Percentiles rank a stretch among this genome's conserved stretches.
Conservation (phyloP, 148 eudicot genomes). For the Suaeda aralocaspica region DNA sequence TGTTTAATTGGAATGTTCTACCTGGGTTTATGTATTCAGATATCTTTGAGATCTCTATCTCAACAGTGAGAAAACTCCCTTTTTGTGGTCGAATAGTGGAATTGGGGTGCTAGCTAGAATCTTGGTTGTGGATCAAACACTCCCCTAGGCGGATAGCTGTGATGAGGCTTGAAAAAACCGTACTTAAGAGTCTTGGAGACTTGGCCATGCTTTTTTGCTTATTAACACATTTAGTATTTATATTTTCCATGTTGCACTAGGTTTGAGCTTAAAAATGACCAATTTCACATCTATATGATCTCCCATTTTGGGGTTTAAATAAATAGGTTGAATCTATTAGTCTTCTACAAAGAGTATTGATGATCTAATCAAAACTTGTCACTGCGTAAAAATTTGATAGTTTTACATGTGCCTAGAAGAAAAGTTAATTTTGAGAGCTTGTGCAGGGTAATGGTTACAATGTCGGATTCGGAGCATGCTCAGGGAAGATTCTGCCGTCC, state of each 20-base stretch:
- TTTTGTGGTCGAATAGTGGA: too few species aligned
- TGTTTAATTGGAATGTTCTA: neutral
- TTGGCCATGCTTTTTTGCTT: neutral
- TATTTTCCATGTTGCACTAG: neutral
- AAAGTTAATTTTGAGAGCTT: conserved; percentile 12
- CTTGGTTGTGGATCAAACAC: neutral
- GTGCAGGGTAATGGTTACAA: conserved; percentile 83
- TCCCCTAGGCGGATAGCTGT: neutral
- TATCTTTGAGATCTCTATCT: too few species aligned
- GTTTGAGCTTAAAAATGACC: neutral
- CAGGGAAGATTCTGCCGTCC: conserved; percentile 79
- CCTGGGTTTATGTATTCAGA: neutral
- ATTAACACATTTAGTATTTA: neutral
- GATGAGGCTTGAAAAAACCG: too few species aligned
- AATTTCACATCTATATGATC: neutral
- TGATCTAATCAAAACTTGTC: neutral
- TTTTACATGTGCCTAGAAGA: neutral
- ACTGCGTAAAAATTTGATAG: neutral
- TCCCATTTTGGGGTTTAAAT: neutral
- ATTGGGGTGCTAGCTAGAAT: neutral
- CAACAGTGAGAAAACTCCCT: neutral
- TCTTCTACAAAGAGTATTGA: neutral
- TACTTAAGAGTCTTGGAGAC: neutral
- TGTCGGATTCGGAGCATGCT: conserved; percentile 81
- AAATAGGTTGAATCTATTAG: too few species aligned